Evolutionary conservation across 768 basidiomycete genomes (phyloP).

Genomic region (Lactarius sanguifluus): DNA sequence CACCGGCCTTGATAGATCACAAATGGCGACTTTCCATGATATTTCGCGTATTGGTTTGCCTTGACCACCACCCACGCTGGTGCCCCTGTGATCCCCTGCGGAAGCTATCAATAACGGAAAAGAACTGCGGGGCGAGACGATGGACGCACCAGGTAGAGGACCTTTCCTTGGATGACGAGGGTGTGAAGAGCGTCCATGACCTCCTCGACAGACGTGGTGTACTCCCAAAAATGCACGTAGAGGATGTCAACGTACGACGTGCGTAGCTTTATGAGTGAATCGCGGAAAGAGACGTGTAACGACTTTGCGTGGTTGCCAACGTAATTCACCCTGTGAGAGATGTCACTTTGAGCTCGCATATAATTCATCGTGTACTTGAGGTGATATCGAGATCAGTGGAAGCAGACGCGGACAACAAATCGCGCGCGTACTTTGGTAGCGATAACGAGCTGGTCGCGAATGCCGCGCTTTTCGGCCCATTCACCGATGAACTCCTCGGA

Average conservation of each 20-base stretch:
- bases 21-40: slow-evolving; percentile 43
- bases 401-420: not conserved
- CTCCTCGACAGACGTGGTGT: slow-evolving; percentile 43
- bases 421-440: slow-evolving; percentile 29
- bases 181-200: slow-evolving; percentile 43
- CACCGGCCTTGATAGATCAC: slow-evolving; percentile 44
- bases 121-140: not conserved
- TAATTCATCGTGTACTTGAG: slow-evolving; percentile 34
- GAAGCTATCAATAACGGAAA: not conserved
- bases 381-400: not conserved
- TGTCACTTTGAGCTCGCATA: slow-evolving; percentile 26
- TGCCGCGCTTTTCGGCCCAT: slow-evolving; percentile 40
- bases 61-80: slow-evolving; percentile 42
- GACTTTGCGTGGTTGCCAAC: slow-evolving; percentile 43
- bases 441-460: slow-evolving; percentile 42
- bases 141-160: slow-evolving; percentile 40
- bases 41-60: slow-evolving; percentile 41
- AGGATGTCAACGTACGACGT: slow-evolving; percentile 58
- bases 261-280: slow-evolving; percentile 49
- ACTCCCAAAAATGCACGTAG: slow-evolving; percentile 56
- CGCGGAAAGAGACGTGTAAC: slow-evolving; percentile 37
- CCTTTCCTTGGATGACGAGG: slow-evolving; percentile 42
- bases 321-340: slow-evolving; percentile 42
- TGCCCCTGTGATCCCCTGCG: slow-evolving; percentile 29
- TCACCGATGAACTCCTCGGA: slow-evolving; percentile 44